Evolutionary conservation across 139 green algal genomes (phyloP).

Genomic region (Mesotaenium endlicherianum): DNA sequence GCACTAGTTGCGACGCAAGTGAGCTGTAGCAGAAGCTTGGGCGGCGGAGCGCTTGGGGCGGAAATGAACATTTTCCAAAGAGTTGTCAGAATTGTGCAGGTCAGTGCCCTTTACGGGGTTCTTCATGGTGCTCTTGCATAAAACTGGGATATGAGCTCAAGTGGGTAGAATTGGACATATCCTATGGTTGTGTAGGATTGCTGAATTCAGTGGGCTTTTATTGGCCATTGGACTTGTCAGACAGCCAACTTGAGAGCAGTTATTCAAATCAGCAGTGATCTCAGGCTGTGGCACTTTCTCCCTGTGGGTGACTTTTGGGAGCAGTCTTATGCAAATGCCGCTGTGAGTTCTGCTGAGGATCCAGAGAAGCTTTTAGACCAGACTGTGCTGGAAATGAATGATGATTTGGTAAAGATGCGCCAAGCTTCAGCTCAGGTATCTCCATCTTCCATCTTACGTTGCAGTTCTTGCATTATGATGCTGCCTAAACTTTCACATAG

Average conservation of each 20-base stretch:
- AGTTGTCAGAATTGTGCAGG: constrained; percentile 34
- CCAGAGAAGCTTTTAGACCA: constrained; percentile 98
- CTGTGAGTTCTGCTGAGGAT: constrained; percentile 63
- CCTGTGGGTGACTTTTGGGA: neutral
- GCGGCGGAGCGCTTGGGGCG: constrained; percentile 13
- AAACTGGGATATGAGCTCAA: neutral
- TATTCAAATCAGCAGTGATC: neutral
- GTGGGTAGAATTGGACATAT: neutral
- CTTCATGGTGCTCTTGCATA: neutral
- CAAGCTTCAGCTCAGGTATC: constrained; percentile 85
- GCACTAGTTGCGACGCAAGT: too few species aligned
- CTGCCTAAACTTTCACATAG: too few species aligned
- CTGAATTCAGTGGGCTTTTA: neutral
- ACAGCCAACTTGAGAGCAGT: neutral
- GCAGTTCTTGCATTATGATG: too few species aligned
- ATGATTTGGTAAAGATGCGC: constrained; percentile 95
- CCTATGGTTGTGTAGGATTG: neutral
- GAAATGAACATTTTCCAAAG: constrained; percentile 49
- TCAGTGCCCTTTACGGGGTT: constrained; percentile 8
- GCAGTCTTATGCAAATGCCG: constrained; percentile 77
- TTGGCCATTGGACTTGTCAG: neutral
- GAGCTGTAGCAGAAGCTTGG: too few species aligned
- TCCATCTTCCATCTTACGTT: neutral
- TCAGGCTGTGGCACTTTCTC: neutral
- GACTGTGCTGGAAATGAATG: constrained; percentile 96